These are phyloP conservation scores for Penicillium sp. DNA, from an alignment of 2,329 filamentous ascomycete genomes.

Conservation along the genomic window DNA sequence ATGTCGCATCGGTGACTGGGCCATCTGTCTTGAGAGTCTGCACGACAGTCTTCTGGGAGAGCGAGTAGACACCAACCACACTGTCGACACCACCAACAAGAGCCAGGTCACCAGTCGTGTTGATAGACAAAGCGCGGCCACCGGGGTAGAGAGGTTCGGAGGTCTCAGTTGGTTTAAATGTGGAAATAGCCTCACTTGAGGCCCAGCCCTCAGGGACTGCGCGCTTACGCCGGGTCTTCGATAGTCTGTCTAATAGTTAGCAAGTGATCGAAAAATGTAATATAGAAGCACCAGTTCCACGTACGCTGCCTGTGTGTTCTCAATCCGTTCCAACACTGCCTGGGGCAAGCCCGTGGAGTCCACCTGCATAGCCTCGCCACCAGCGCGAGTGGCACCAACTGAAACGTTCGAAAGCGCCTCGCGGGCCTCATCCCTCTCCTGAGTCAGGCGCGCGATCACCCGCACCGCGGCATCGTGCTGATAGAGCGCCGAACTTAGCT, in stretches of 20 bases:
- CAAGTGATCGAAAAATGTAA: constrained; percentile 17
- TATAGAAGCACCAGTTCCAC: constrained; percentile 35
- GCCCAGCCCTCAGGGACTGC: constrained; percentile 83
- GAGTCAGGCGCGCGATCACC: constrained; percentile 87
- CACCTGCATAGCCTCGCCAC: constrained; percentile 88
- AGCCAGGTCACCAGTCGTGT: constrained; percentile 63
- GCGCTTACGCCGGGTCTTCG: constrained; percentile 85
- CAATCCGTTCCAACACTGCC: constrained; percentile 68
- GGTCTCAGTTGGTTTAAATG: constrained; percentile 55
- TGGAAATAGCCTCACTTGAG: constrained; percentile 67
- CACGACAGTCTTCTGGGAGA: constrained; percentile 73
- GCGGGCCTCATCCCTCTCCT: constrained; percentile 87
- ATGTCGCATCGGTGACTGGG: constrained; percentile 64
- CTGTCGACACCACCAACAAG: constrained; percentile 75
- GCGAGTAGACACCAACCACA: constrained; percentile 73
- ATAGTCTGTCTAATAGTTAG: constrained; percentile 59
- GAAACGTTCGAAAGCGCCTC: constrained; percentile 84
- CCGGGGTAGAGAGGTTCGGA: constrained; percentile 62
- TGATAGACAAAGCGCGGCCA: constrained; percentile 57
- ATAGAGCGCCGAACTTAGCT: constrained; percentile 90
- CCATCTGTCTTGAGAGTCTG: constrained; percentile 64
- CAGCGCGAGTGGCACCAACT: constrained; percentile 58
- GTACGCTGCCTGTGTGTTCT: constrained; percentile 76
- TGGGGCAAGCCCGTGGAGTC: constrained; percentile 77
- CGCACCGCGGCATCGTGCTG: constrained; percentile 96